Evolutionary conservation across 1,139 yeast species (phyloP), one percentile per base, ranked within the genome.

Genomic region (Geotrichum macrosporum): DNA sequence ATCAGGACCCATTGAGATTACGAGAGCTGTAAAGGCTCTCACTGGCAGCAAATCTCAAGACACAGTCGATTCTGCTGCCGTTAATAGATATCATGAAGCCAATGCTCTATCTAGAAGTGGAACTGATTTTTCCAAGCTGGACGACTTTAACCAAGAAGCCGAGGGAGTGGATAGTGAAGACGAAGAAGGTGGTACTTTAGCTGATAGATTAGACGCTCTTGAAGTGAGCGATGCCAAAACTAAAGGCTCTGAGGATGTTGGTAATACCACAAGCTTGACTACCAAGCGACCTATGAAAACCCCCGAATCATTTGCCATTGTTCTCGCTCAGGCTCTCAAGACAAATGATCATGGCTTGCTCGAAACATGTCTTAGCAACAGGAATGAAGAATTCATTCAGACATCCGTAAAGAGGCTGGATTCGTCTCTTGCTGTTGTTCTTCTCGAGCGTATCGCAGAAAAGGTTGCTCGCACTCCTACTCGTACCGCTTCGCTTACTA

Each of bases 401-500:
- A 75, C 78, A 41, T 84, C 96, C 9, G 78, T 87, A 34, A 71
- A 79, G 51, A 74, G 83, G 55, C 70, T 87, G 45, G 84, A 82
- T 58, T 78, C 96, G 0, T 68, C 79, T 1, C 71, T 84, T 45
- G 92, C 95, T 0, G 86, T 87, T 10, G 65, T 76, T 8, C 71
- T 92, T 37, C 71, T 94, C 54, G 95, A 89, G 61, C 75, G 89
- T 58, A 70, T 92, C 32, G 88, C 96, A 1, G 96, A 88, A 62
- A 77, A 86, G 63, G 78, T 87, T 51, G 82, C 89, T 9, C 77
- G 94, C 58, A 71, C 74, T 21, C 77, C 80, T 4, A 68, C 73
- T 50, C 77, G 87, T 56, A 88, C 88, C 54, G 85, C 83, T 33
- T 82, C 81, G 52, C 72, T 92, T 54, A 82, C 84, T 54, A 74